These are phyloP conservation scores for Groenewaldozyma auringiensis DNA, from an alignment of 1,139 yeast species.

Conservation along the genomic window DNA sequence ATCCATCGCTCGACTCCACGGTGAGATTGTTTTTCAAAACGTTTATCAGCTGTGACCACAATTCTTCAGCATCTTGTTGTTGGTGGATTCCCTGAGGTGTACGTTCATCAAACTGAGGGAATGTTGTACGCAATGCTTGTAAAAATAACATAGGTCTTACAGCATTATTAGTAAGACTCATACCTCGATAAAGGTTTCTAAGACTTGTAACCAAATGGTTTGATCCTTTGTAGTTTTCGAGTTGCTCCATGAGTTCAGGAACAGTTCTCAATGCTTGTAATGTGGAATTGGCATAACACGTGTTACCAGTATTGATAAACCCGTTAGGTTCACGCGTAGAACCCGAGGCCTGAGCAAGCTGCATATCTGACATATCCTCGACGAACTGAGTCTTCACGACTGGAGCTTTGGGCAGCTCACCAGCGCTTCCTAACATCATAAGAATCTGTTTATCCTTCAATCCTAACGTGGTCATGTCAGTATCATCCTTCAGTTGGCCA, in stretches of 20 bases:
- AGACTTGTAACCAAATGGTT: slow-evolving; percentile 23
- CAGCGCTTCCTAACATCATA: slow-evolving; percentile 92
- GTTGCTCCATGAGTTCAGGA: slow-evolving; percentile 43
- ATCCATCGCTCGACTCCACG: neutral
- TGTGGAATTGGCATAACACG: slow-evolving; percentile 89
- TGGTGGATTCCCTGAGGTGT: slow-evolving; percentile 63
- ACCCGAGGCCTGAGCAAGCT: slow-evolving; percentile 30
- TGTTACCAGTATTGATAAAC: slow-evolving; percentile 79
- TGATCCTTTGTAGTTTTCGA: slow-evolving; percentile 21
- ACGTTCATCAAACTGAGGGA: slow-evolving; percentile 83
- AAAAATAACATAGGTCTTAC: slow-evolving; percentile 54
- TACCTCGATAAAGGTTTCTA: slow-evolving; percentile 28
- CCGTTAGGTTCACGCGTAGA: slow-evolving; percentile 54
- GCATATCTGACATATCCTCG: slow-evolving; percentile 57
- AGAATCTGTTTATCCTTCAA: slow-evolving; percentile 61
- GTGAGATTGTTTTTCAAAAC: slow-evolving; percentile 36
- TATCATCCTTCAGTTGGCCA: slow-evolving; percentile 74
- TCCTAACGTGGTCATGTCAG: slow-evolving; percentile 41
- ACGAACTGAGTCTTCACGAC: slow-evolving; percentile 49
- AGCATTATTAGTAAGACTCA: slow-evolving; percentile 28
- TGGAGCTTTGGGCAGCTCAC: slow-evolving; percentile 56
- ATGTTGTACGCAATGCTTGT: slow-evolving; percentile 37
- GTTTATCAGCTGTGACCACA: slow-evolving; percentile 69
- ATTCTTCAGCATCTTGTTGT: slow-evolving; percentile 98
- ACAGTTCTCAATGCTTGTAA: slow-evolving; percentile 70